phyloP scores from a whole-genome alignment of 2,329 filamentous ascomycete genomes.

The Cladophialophora carrionii region DNA sequence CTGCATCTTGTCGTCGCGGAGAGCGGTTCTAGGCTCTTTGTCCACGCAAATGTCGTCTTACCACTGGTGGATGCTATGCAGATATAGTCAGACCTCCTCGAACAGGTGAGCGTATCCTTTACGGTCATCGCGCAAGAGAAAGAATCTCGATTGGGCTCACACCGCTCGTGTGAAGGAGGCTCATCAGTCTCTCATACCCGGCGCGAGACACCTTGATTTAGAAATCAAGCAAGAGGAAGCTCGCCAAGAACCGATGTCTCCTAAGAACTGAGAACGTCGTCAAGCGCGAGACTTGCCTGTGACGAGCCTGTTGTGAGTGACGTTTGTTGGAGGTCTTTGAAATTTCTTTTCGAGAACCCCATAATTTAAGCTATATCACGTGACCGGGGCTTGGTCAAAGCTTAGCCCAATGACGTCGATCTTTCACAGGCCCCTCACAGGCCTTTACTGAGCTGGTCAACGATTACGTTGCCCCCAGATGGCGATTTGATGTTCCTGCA shows the following conservation, averaged over 20 bases:
- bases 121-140: background rate
- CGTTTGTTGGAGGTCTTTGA: background rate
- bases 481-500: constrained; percentile 1
- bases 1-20: background rate
- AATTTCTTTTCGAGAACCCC: background rate
- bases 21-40: background rate
- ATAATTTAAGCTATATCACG: background rate
- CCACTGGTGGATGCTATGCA: background rate
- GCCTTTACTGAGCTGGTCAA: constrained; percentile 3
- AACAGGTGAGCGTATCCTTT: background rate
- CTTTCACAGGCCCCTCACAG: background rate
- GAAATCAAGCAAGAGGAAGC: background rate
- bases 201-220: background rate
- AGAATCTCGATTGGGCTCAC: background rate
- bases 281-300: background rate
- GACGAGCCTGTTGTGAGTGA: background rate
- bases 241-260: background rate
- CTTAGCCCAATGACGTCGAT: constrained; percentile 8
- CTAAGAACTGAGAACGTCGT: background rate
- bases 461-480: constrained; percentile 16
- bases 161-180: background rate
- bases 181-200: too few relatives aligned
- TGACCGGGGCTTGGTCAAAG: constrained; percentile 2
- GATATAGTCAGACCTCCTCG: background rate
- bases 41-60: background rate